Evolutionary conservation across 2,329 filamentous ascomycete species (phyloP).

Genomic region (Penicillium sp.): DNA sequence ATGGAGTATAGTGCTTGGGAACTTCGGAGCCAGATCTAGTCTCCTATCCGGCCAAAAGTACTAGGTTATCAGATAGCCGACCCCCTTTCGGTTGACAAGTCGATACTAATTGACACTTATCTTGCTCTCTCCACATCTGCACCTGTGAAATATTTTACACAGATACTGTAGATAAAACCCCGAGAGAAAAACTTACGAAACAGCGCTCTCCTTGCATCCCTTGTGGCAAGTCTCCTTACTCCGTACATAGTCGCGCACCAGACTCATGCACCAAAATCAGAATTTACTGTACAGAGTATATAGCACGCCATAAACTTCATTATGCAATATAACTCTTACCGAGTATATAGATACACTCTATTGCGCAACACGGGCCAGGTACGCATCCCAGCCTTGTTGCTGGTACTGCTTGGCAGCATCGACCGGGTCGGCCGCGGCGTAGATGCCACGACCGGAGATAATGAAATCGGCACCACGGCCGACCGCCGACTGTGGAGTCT

Average conservation of each 20-base stretch:
- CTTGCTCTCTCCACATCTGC: not conserved
- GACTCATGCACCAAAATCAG: no score
- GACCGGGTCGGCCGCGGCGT: constrained; percentile 47
- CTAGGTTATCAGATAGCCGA: not conserved
- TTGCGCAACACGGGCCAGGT: constrained; percentile 38
- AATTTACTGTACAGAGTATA: not conserved
- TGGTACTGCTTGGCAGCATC: constrained; percentile 47
- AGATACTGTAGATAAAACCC: no score
- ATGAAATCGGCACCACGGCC: constrained; percentile 51
- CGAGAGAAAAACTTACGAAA: no score
- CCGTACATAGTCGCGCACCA: not conserved
- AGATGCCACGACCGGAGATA: constrained; percentile 50
- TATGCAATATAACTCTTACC: not conserved
- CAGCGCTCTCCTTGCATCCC: not conserved
- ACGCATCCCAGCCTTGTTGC: constrained; percentile 50
- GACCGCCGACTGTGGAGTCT: constrained; percentile 49
- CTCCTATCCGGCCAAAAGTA: not conserved
- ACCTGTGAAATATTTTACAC: no score
- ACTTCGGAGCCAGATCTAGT: not conserved
- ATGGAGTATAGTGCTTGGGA: not conserved
- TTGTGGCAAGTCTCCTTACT: not conserved
- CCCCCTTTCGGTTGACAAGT: no score
- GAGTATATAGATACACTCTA: constrained; percentile 3
- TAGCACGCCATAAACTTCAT: constrained; percentile 2
- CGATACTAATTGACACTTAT: not conserved